Base-by-base conservation (phyloP, 202 grass and related monocot species). In the Sporobolus alterniflorus region DNA sequence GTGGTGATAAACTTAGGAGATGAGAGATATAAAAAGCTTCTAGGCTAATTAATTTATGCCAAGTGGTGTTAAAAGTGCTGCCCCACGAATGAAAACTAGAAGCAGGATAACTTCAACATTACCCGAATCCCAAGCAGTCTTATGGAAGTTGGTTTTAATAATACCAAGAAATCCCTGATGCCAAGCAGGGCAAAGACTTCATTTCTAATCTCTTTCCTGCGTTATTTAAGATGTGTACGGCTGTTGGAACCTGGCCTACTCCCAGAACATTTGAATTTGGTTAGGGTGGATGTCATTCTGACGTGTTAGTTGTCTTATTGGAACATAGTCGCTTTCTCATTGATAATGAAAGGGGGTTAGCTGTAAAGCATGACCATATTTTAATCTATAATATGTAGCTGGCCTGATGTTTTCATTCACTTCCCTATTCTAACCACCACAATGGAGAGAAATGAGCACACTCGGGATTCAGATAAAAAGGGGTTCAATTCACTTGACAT, bases 91-190 rank as follows among this genome's bases (percentile, higher is more conserved):
- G n/a, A n/a, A n/a, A n/a, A n/a, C n/a, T n/a, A n/a, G n/a, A n/a
- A n/a, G n/a, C n/a, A n/a, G n/a, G n/a, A n/a, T n/a, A n/a, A n/a
- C n/a, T n/a, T n/a, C n/a, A n/a, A n/a, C n/a, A n/a, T n/a, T n/a
- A n/a, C n/a, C n/a, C n/a, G n/a, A n/a, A n/a, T n/a, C n/a, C 56
- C 69, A 51, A 82, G 22, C 14, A 73, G 55, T 69, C 33, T 52
- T 82, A 18, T 24, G 57, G 29, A 63, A 74, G 33, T 10, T 74
- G 34, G 2, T 33, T 42, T 74, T 52, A 41, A 51, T 65, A 20
- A 13, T 20, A 13, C 17, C 54, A 73, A 65, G 32, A 83, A 64
- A 65, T 17, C 6, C 11, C 30, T n/a, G 40, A 30, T 73, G 25
- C 56, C 56, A 51, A 73, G 31, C 15, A 63, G 29, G 79, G 49